Conservation (phyloP, 805 yeast species). For the Ogataea salicorniae region DNA sequence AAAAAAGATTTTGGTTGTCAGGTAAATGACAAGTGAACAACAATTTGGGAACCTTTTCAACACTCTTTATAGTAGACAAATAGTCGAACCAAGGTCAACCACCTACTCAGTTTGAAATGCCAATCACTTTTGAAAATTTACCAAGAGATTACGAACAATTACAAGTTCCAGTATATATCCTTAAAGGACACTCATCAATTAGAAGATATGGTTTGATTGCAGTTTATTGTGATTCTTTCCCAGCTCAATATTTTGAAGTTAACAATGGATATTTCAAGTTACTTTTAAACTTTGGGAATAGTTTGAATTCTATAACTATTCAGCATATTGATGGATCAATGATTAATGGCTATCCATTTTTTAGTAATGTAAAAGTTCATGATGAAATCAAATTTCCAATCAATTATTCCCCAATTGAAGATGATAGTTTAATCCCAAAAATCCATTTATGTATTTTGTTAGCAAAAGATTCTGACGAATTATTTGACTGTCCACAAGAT, state of each 20-base stretch:
- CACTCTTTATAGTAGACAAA: too few relatives aligned
- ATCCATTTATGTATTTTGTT: conserved; percentile 70
- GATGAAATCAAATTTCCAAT: conserved; percentile 24
- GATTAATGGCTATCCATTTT: conserved; percentile 29
- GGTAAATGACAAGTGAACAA: too few relatives aligned
- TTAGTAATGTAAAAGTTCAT: conserved; percentile 9
- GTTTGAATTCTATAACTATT: conserved; percentile 54
- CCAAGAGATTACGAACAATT: conserved; percentile 30
- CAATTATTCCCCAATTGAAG: conserved; percentile 45
- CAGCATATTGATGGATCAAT: conserved; percentile 38
- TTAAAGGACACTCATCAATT: conserved; percentile 42
- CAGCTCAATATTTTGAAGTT: conserved; percentile 68
- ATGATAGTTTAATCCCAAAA: conserved; percentile 48
- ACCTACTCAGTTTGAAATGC: conserved; percentile 11
- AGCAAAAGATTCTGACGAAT: conserved; percentile 67
- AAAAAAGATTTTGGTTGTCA: too few relatives aligned
- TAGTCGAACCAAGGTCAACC: too few relatives aligned
- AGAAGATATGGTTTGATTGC: conserved; percentile 33
- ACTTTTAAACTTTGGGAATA: conserved; percentile 53
- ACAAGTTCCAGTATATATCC: conserved; percentile 43
- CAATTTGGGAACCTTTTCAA: too few relatives aligned
- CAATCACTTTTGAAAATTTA: conserved; percentile 28
- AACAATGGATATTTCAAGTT: conserved; percentile 71
- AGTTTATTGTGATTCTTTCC: conserved; percentile 44
- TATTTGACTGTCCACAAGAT: conserved; percentile 62